Evolutionary conservation across 2,329 filamentous ascomycete species (phyloP).

Genomic region (Tolypocladium sp.): DNA sequence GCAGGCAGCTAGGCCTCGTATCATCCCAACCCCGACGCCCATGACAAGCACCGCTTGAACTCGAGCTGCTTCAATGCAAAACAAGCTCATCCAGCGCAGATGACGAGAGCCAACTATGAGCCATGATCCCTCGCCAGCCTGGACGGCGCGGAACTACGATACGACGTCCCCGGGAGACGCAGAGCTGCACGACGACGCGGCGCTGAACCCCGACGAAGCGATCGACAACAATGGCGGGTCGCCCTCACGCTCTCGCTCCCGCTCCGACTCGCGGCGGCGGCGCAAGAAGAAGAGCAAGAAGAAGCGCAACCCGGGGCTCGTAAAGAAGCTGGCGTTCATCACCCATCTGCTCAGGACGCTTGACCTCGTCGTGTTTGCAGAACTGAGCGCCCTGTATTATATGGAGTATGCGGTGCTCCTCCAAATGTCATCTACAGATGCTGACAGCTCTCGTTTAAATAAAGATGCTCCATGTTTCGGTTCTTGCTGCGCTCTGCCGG

Average conservation of each 20-base stretch:
- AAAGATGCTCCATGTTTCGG: constrained; percentile 56
- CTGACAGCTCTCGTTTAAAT: background rate
- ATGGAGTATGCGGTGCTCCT: constrained; percentile 47
- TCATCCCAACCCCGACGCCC: background rate
- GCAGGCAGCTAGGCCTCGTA: background rate
- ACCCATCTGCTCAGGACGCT: constrained; percentile 51
- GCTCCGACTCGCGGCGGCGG: constrained; percentile 19
- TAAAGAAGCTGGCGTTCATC: constrained; percentile 52
- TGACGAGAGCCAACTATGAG: constrained; percentile 36
- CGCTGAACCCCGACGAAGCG: background rate
- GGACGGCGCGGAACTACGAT: constrained; percentile 2
- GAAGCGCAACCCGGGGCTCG: constrained; percentile 31
- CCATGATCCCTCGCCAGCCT: constrained; percentile 27
- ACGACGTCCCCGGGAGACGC: background rate
- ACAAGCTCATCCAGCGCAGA: constrained; percentile 18
- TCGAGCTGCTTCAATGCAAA: constrained; percentile 19
- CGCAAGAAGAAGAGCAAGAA: constrained; percentile 26
- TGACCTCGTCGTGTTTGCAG: constrained; percentile 54
- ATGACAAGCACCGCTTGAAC: constrained; percentile 12
- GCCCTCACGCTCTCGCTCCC: constrained; percentile 12
- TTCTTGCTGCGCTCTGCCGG: constrained; percentile 48
- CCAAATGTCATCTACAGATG: background rate
- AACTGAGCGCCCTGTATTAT: constrained; percentile 59
- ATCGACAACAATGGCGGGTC: constrained; percentile 4
- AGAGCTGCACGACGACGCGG: background rate